Conservation (phyloP, 176 grass and related monocot species). For the Carex myosuroides region DNA sequence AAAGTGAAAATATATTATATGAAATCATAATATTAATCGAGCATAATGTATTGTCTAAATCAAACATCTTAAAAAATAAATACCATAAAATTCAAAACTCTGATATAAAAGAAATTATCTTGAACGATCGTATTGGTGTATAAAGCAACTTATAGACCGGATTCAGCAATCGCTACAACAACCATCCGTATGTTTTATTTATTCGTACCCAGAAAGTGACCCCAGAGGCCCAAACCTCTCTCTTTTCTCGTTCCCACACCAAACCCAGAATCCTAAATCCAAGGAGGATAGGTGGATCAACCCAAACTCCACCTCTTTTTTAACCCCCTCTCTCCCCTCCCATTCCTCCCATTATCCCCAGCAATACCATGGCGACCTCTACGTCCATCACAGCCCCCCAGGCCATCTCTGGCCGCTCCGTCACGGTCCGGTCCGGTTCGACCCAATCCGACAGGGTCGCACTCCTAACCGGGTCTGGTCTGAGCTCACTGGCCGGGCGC, state of each 20-base stretch:
- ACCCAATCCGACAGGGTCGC: conserved; percentile 1
- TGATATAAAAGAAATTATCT: not conserved
- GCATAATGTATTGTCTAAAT: not conserved
- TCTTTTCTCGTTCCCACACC: not conserved
- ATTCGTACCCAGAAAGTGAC: conserved; percentile 20
- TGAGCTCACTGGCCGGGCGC: conserved; percentile 19
- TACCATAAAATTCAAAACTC: not conserved
- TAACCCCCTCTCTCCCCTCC: not conserved
- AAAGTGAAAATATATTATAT: too few species aligned
- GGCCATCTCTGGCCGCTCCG: not conserved
- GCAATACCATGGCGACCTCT: not conserved
- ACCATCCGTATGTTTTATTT: not conserved
- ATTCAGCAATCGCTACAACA: not conserved
- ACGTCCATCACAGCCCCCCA: conserved; percentile 3
- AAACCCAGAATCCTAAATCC: conserved; percentile 19
- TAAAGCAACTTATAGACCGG: not conserved
- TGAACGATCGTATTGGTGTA: not conserved
- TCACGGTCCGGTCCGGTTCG: conserved; percentile 21
- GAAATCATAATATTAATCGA: too few species aligned
- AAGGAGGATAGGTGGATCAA: not conserved
- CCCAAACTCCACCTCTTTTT: conserved; percentile 7
- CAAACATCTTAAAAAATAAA: not conserved
- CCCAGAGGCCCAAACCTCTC: conserved; percentile 17
- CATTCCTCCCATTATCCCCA: not conserved
- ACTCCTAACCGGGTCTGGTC: conserved; percentile 22